phyloP scores from a whole-genome alignment of 495 filamentous ascomycete species.

The Antarctomyces pellizariae region DNA sequence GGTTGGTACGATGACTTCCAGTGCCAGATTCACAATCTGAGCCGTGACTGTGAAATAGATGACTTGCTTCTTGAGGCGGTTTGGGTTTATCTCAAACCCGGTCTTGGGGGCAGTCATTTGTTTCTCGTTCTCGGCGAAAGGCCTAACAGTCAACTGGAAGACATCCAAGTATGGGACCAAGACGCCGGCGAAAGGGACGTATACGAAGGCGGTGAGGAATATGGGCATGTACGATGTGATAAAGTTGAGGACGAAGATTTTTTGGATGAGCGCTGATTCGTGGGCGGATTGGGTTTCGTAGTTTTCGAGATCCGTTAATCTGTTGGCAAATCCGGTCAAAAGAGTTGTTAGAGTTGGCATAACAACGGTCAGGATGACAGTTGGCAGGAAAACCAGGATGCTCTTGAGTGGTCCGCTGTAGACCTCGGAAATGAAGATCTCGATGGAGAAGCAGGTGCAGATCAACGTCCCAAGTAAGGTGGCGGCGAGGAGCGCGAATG shows the following conservation, averaged over 20 bases:
- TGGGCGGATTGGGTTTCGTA: slow-evolving; percentile 51
- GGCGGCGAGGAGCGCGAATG: slow-evolving; percentile 58
- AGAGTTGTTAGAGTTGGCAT: slow-evolving; percentile 59
- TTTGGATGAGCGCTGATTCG: slow-evolving; percentile 59
- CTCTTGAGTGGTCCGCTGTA: slow-evolving; percentile 79
- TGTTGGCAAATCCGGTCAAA: slow-evolving; percentile 52
- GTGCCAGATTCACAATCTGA: slow-evolving; percentile 66
- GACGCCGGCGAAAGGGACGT: slow-evolving; percentile 74
- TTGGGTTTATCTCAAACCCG: slow-evolving; percentile 63
- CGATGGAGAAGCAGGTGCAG: slow-evolving; percentile 72
- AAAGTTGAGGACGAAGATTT: slow-evolving; percentile 90
- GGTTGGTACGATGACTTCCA: slow-evolving; percentile 73
- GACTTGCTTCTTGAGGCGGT: slow-evolving; percentile 70
- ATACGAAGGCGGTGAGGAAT: slow-evolving; percentile 86
- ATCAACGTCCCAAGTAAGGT: slow-evolving; percentile 57
- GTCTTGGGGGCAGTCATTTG: slow-evolving; percentile 31
- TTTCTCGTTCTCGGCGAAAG: slow-evolving; percentile 49
- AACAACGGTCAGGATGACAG: slow-evolving; percentile 55
- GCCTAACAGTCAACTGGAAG: slow-evolving; percentile 53
- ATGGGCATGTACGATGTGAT: slow-evolving; percentile 90
- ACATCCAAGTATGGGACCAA: slow-evolving; percentile 81
- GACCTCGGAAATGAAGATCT: slow-evolving; percentile 87
- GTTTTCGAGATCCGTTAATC: slow-evolving; percentile 72
- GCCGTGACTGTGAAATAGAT: slow-evolving; percentile 95
- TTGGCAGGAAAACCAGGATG: slow-evolving; percentile 76